Base-by-base conservation (phyloP, 257 asterid species). In the Solanum phureja region DNA sequence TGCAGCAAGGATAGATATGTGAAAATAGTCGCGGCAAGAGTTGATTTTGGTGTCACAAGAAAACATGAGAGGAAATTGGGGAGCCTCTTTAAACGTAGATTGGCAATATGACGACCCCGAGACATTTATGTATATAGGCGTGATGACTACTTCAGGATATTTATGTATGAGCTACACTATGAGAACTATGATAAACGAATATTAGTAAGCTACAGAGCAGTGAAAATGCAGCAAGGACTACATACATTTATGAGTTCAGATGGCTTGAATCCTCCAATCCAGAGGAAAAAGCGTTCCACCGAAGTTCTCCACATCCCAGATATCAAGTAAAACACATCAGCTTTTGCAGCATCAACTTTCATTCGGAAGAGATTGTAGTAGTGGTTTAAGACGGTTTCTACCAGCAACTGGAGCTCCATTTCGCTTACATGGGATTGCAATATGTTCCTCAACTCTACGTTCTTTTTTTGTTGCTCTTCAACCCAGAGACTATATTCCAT, bases 181-280 rank as follows among this genome's bases (percentile, higher is more conserved):
- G 84, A n/a, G 37, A 42, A 40, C 23, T 79, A 44, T 46, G 19
- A 10, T 16, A 46, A 29, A 27, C n/a, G 69, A 49, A 82, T 52
- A 82, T 34, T 29, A 82, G 11, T 18, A 29, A 29, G 58, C 44
- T n/a, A 38, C 31, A 38, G 46, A 3, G 83, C 23, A 76, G 85
- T 82, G 69, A 82, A 87, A 72, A 42, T 23, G 38, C 19, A 58
- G 11, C 27, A 77, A 23, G 46, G 60, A 76, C 87, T 88, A 97
- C 98, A n/a, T 46, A 72, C 88, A 76, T 91, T 96, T 14, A 97
- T 92, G 92, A 97, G 96, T 87, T 95, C 98, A 7, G 99, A 97
- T 11, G 99, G 99, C 4, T 94, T 90, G 87, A 95, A 96, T 19
- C 99, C 99, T 79, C 99, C 99, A 60, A 97, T 95, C 99, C 99